Base-by-base conservation (phyloP, 148 eudicot species). In the Vaccinium darrowii region DNA sequence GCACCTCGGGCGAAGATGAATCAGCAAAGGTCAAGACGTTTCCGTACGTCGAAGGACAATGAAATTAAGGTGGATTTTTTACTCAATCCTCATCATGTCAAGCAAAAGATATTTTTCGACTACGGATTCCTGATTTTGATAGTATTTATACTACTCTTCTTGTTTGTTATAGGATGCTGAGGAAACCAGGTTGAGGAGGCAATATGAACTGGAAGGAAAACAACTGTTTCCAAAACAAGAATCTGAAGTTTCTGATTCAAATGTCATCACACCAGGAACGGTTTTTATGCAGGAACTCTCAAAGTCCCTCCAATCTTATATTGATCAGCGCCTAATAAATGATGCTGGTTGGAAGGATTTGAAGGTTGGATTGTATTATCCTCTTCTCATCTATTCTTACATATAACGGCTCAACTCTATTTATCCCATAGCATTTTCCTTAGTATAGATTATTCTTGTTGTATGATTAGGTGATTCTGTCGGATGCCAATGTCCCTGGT, bases 201-300 rank as follows among this genome's bases (percentile, higher is more conserved):
- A 86, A 36, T 91, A 85, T 21, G 85, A 84, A 27, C 27, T 43
- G 58, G 80, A 88, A 69, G 94, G 92, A 0, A 89, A 85, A 82
- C 23, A 49, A 10, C 79, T 90, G 73, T 36, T 89, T 7, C 92
- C 92, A 0, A 89, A 85, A 82, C 33, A 67, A 16, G 86, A 90
- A 76, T 85, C 92, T 1, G 72, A 88, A 57, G 80, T 88, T 52
- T 80, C 88, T 0, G 94, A 92, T 83, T 87, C 91, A 0, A 92
- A 92, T 76, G 52, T 92, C 0, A 90, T 92, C 3, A 90, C 92
- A 0, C 94, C 92, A 0, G 94, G 94, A 5, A 89, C 91, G 0
- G 88, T 85, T 52, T 92, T 92, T 21, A 92, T 92, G 94, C 30
- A 82, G 43, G 54, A 83, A 49, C 60, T 92, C 3, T 86, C 94